Evolutionary conservation across 1,139 yeast genomes (phyloP), one percentile per base, ranked within the genome.

Genomic region (Yamadazyma blattariae): DNA sequence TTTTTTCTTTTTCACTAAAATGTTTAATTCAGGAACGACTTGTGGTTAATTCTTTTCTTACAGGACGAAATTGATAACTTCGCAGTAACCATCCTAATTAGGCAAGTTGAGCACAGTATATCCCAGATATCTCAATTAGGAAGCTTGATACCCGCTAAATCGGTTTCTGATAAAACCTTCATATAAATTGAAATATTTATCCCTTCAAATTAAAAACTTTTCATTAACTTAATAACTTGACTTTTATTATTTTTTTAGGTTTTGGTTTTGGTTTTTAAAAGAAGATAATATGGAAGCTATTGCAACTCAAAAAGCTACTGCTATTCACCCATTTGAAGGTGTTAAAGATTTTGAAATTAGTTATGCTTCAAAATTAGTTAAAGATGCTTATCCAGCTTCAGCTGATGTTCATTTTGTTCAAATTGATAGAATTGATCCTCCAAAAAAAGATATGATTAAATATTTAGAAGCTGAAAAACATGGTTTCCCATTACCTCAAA

Each of bases 351-450:
- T 60, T 38, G 95, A 86, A 66, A 64, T 84, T 52, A 70, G 74
- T 55, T 60, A 69, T 45, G 81, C 90, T 28, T 64, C 86, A 34
- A 77, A 77, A 58, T 69, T 81, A 41, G 63, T 82, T 59, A 80
- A 80, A 58, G 82, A 77, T 53, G 60, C 78, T 38, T 64, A 76
- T 44, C 61, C 72, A 18, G 73, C 75, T 7, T 46, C 54, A 18
- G 74, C 64, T 37, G 54, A 64, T 39, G 74, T 85, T 33, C 90
- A 82, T 60, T 82, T 86, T 62, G 77, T 80, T 48, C 86, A 79
- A 54, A 67, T 85, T 38, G 92, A 84, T 53, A 74, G 79, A 51
- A 58, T 78, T 38, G 95, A 87, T 55, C 95, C 96, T 24, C 94
- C 95, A 43, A 87, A 87, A 72, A 67, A 76, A 49, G 78, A 74